Percentiles rank a stretch among this genome's conserved stretches.
These are phyloP conservation scores for Brachypodium distachyon DNA, from an alignment of 202 grass and related monocot species.

Conservation along the genomic window DNA sequence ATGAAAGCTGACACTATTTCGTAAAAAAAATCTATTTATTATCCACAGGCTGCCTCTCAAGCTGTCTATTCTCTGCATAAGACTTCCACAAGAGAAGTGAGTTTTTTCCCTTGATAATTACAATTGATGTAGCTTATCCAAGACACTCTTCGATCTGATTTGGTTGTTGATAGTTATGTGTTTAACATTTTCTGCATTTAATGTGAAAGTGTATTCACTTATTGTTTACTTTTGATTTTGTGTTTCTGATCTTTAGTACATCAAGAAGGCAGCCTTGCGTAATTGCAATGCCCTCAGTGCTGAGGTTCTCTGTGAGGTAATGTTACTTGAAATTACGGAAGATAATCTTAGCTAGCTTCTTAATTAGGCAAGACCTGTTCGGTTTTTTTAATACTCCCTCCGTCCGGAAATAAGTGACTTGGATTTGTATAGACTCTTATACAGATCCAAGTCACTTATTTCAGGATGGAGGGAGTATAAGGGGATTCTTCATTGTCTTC, in stretches of 20 bases:
- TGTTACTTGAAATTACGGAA: background rate
- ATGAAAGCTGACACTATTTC: background rate
- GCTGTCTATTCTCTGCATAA: conserved; percentile 96
- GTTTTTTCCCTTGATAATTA: background rate
- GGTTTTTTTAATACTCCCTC: too few relatives aligned
- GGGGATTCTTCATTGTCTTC: too few relatives aligned
- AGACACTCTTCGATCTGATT: background rate
- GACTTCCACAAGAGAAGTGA: conserved; percentile 90
- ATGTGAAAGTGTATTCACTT: background rate
- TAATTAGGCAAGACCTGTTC: background rate
- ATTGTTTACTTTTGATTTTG: background rate
- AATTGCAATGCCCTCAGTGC: conserved; percentile 38
- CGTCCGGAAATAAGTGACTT: too few relatives aligned
- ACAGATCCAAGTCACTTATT: too few relatives aligned
- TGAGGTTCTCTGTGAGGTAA: conserved; percentile 52
- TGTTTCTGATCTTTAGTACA: conserved; percentile 38
- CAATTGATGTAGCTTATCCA: background rate
- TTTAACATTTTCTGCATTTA: background rate
- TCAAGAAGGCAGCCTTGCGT: conserved; percentile 60
- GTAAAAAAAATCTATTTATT: conserved; percentile 6
- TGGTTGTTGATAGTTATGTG: background rate
- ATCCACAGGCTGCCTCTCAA: conserved; percentile 56
- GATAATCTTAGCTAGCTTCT: background rate
- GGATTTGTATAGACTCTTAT: too few relatives aligned
- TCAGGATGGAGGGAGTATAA: too few relatives aligned